Evolutionary conservation across 108 stramenopile species (phyloP).

Genomic region (Skeletonema menzelii): DNA sequence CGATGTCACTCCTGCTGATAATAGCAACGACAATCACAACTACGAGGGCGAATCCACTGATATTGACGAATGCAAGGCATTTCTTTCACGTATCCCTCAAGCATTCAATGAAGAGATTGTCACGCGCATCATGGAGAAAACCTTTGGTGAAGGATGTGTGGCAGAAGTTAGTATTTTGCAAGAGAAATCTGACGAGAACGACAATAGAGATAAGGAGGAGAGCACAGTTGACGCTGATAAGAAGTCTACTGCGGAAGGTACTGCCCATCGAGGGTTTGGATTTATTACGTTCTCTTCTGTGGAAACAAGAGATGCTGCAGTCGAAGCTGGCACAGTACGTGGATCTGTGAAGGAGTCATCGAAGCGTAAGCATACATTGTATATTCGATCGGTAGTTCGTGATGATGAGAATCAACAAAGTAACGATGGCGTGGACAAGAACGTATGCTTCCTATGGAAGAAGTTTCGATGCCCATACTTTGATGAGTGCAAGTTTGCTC

Average conservation of each 20-base stretch:
- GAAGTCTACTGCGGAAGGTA: slow-evolving; percentile 2
- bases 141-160: slow-evolving; percentile 47
- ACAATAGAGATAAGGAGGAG: not conserved
- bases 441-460: slow-evolving; percentile 69
- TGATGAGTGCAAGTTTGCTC: slow-evolving; percentile 70
- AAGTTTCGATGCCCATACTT: slow-evolving; percentile 73
- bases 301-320: slow-evolving; percentile 29
- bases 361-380: slow-evolving; percentile 59
- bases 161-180: slow-evolving; percentile 51
- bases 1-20: not conserved
- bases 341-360: slow-evolving; percentile 58
- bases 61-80: slow-evolving; percentile 52
- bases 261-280: slow-evolving; percentile 70
- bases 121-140: slow-evolving; percentile 47
- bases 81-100: slow-evolving; percentile 74
- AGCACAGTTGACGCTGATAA: slow-evolving; percentile 6
- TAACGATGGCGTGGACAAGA: slow-evolving; percentile 10
- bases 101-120: slow-evolving; percentile 61
- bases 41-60: not conserved
- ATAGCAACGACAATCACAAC: not conserved
- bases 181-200: slow-evolving; percentile 14
- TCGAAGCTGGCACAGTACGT: slow-evolving; percentile 53
- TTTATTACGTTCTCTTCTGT: slow-evolving; percentile 58
- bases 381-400: slow-evolving; percentile 53
- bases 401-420: slow-evolving; percentile 20